Base-by-base conservation (phyloP, 257 asterid genomes). In the Scutellaria minor region DNA sequence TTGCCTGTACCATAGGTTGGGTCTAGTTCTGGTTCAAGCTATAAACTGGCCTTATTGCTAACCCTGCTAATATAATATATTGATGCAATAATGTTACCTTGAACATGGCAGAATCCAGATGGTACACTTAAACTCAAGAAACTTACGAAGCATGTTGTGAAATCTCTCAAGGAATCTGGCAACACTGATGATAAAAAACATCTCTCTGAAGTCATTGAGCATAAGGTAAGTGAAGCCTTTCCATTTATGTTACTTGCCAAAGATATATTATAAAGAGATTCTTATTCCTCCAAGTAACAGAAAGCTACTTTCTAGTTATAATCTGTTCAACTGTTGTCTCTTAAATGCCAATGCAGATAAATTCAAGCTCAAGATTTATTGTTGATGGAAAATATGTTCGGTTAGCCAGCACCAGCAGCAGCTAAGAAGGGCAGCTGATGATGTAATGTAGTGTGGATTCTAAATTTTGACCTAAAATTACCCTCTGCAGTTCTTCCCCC, bases 91-190 rank as follows among this genome's bases (percentile, higher is more conserved):
- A 66, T 56, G 11, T 59, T 55, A 14, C 75, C 52, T 44, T 87
- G 79, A 68, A 68, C 72, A 41, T 74, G 63, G 65, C 95, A 94
- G 97, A 83, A 83, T 76, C 74, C 89, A 3, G 90, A 86, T 51
- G 93, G 89, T 47, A 68, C 35, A 44, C 45, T 89, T 76, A 93
- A 86, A 75, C 78, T 85, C 2, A 92, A 86, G 83, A 88, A 95
- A 55, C 94, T 95, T 27, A 46, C 60, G 72, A 92, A 90, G 80
- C 46, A 77, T 10, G 86, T 85, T 22, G 58, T 83, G 65, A 86
- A 85, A 73, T 85, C 91, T 48, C 82, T 88, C 39, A 72, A 81
- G 81, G 98, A 83, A 78, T 83, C 96, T n/a, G 91, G 90, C 53
- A 14, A 63, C 53, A 24, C 56, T 5, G 83, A 77, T 73, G 89